phyloP scores from a whole-genome alignment of 164 flowering plant genomes.

The Litsea cubeba region DNA sequence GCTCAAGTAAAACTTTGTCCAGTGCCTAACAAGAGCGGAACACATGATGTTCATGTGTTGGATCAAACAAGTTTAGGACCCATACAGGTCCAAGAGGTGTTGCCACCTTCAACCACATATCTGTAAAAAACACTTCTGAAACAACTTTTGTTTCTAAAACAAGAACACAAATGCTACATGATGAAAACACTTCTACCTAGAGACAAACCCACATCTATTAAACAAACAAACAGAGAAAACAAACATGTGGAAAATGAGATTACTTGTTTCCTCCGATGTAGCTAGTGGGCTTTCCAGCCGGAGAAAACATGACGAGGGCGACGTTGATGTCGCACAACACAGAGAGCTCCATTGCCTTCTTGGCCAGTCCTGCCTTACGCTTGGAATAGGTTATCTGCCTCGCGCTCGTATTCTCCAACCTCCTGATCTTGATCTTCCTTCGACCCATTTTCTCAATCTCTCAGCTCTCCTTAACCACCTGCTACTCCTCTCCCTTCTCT shows the following conservation, averaged over 20 bases:
- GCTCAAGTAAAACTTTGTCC: too few relatives aligned
- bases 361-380: conserved; percentile 64
- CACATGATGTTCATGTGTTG: too few relatives aligned
- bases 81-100: too few relatives aligned
- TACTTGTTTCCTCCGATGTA: conserved; percentile 72
- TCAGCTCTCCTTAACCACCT: background rate
- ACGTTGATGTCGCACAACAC: conserved; percentile 75
- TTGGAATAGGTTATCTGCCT: conserved; percentile 80
- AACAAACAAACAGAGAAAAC: too few relatives aligned
- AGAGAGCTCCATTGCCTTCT: conserved; percentile 74
- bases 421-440: conserved; percentile 78
- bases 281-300: conserved; percentile 65
- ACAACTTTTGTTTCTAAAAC: background rate
- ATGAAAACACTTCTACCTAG: background rate
- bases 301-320: conserved; percentile 80
- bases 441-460: conserved; percentile 52
- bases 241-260: background rate
- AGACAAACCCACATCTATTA: too few relatives aligned
- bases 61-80: too few relatives aligned
- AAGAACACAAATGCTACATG: too few relatives aligned
- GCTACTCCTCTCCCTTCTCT: background rate
- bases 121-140: background rate
- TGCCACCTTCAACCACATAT: too few relatives aligned
- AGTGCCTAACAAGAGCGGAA: too few relatives aligned
- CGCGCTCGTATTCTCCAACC: conserved; percentile 59